phyloP scores from a whole-genome alignment of 2,329 filamentous ascomycete species.

The Passalora sequoiae region DNA sequence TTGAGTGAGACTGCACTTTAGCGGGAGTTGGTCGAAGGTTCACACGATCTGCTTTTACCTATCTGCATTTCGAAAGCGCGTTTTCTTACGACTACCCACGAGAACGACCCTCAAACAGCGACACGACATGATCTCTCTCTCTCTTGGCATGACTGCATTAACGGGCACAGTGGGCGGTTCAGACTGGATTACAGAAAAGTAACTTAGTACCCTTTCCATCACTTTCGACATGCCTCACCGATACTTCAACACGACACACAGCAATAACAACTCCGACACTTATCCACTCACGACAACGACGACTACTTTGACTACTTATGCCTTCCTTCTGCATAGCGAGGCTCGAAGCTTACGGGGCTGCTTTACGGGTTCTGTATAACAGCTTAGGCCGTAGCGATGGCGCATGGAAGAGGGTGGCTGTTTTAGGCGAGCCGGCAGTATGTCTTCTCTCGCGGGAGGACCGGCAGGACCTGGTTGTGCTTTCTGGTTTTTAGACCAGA shows the following conservation, averaged over 20 bases:
- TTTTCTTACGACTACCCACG: slow-evolving; percentile 26
- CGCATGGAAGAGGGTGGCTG: slow-evolving; percentile 17
- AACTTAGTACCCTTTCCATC: slow-evolving; percentile 14
- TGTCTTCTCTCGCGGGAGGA: slow-evolving; percentile 15
- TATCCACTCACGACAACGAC: slow-evolving; percentile 5
- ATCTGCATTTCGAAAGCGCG: slow-evolving; percentile 24
- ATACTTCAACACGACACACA: slow-evolving; percentile 16
- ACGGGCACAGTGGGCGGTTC: slow-evolving; percentile 20
- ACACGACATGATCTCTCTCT: slow-evolving; percentile 23
- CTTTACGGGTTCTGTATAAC: slow-evolving; percentile 17
- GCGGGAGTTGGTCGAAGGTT: slow-evolving; percentile 36
- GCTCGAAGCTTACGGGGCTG: slow-evolving; percentile 14
- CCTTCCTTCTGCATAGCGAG: slow-evolving; percentile 16
- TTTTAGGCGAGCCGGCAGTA: slow-evolving; percentile 14
- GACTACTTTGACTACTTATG: slow-evolving; percentile 1
- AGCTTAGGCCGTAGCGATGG: slow-evolving; percentile 18
- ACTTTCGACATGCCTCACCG: slow-evolving; percentile 8
- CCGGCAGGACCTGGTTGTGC: background rate
- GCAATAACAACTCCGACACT: slow-evolving; percentile 7
- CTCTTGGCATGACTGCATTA: slow-evolving; percentile 23
- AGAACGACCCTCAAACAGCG: slow-evolving; percentile 23
- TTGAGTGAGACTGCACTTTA: slow-evolving; percentile 39
- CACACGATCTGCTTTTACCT: slow-evolving; percentile 25
- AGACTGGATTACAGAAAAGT: slow-evolving; percentile 24
- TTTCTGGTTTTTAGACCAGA: background rate